These are phyloP conservation scores for Apiotrichum laibachii DNA, from an alignment of 1,284 basidiomycete species.

Conservation along the genomic window DNA sequence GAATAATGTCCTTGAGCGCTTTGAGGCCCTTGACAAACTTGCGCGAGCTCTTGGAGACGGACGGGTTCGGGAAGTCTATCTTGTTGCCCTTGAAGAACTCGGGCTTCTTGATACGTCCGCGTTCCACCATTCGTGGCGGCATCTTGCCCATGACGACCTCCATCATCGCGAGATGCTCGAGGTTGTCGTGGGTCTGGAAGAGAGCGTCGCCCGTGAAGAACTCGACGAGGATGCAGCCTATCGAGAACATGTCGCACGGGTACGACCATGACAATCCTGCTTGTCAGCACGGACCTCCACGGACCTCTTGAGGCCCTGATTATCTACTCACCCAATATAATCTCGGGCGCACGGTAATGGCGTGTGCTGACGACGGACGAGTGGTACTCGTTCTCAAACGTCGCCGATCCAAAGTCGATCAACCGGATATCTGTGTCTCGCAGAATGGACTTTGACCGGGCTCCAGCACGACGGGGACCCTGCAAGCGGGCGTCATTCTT, in stretches of 20 bases:
- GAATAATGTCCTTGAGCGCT: conserved; percentile 76
- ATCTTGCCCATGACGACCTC: conserved; percentile 97
- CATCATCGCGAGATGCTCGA: conserved; percentile 99
- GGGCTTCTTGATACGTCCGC: conserved; percentile 61
- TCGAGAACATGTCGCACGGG: conserved; percentile 96
- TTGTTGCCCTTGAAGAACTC: conserved; percentile 87
- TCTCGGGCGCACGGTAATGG: conserved; percentile 98
- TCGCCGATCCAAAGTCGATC: conserved; percentile 97
- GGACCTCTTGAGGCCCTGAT: background rate
- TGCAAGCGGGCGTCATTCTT: conserved; percentile 64
- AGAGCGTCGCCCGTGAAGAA: conserved; percentile 96
- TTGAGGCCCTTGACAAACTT: conserved; percentile 90
- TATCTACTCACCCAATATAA: conserved; percentile 77
- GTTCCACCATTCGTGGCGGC: conserved; percentile 70
- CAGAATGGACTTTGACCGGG: conserved; percentile 56
- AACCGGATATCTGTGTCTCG: conserved; percentile 88
- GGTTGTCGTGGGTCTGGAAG: conserved; percentile 98
- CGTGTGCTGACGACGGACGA: conserved; percentile 96
- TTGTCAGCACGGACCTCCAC: background rate
- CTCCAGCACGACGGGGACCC: conserved; percentile 13
- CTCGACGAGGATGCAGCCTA: conserved; percentile 98
- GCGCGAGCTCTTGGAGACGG: conserved; percentile 81
- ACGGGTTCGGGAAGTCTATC: conserved; percentile 87
- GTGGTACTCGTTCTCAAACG: conserved; percentile 97
- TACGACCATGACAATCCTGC: conserved; percentile 95